Base-by-base conservation (phyloP, 805 yeast species). In the Diddensiella transvaalensis region DNA sequence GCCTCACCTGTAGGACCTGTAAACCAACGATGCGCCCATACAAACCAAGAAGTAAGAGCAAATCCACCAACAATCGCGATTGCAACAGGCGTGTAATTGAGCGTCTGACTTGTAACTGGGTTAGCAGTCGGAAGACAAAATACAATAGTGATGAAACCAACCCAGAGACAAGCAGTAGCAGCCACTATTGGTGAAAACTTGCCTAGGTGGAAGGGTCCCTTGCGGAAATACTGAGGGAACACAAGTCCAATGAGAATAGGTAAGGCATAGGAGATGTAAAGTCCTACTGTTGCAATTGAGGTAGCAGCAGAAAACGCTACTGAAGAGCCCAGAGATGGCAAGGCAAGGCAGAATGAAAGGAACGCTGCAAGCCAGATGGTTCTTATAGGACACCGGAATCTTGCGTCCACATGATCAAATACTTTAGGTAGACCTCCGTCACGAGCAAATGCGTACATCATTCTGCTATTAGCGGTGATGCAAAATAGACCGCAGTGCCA, bases 261-360 rank as follows among this genome's bases (percentile, higher is more conserved):
- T 44, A 73, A 67, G 40, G 79, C 71, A 84, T 87, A 79, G 3
- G 85, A 78, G 23, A 82, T 65, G 56, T 77, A 75, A 59, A 80
- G 79, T 46, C 85, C 83, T 8, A 83, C 76, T 49, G 82, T 75
- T 23, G 77, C 78, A 41, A 83, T 69, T 1, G 85, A 76, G 65
- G 84, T 83, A 39, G 83, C 71, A n/a, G 88, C 88, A 49, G 70
- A 71, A 2, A 87, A 79, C n/a, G 88, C 87, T 68, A 3, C 75
- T 50, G 41, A 78, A 78, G 52, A 81, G 77, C 52, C 84, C 63
- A 54, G 79, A 74, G 55, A 84, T 64, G 79, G 71, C 49, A 52
- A 76, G 70, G 21, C 87, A 87, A 24, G 82, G 56, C n/a, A 75
- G 50, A 17, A 79, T 60, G 26, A 77, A 69, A n/a, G 78, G 61